phyloP scores from a whole-genome alignment of 768 basidiomycete species.

The Tylopilus subfusipes region DNA sequence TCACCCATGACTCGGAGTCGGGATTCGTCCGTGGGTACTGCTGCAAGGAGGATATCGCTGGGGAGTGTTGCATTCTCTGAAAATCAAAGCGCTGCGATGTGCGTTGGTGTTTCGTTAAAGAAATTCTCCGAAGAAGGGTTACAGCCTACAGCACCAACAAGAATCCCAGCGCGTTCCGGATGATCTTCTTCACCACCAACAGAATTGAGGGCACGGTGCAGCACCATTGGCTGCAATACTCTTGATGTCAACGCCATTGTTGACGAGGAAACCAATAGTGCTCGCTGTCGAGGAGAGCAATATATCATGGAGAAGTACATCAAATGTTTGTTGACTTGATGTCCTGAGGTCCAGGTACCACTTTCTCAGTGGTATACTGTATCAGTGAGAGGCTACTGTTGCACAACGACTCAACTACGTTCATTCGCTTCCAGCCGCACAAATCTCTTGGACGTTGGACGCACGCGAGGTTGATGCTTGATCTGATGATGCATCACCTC shows the following conservation, averaged over 20 bases:
- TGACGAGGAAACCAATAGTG: neutral
- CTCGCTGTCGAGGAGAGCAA: neutral
- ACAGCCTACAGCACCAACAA: neutral
- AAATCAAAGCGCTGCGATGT: neutral
- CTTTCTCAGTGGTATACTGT: no score
- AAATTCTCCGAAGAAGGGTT: neutral
- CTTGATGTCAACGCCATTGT: neutral
- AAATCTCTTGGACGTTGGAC: no score
- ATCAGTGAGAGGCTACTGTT: no score
- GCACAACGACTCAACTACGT: no score
- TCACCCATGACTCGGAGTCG: no score
- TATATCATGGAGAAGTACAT: neutral
- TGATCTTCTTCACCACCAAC: neutral
- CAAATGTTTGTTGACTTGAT: no score
- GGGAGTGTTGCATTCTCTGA: neutral
- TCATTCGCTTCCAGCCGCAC: no score
- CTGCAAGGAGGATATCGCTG: neutral
- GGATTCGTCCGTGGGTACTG: neutral
- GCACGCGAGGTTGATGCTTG: no score
- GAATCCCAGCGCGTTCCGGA: neutral
- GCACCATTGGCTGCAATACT: neutral
- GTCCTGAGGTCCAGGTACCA: no score
- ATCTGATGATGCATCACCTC: no score
- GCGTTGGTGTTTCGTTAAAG: neutral
- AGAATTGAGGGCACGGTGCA: neutral